A percentile compares a stretch with the other conserved stretches of the same genome.
phyloP scores from a whole-genome alignment of 192 early-diverging fungal genomes.

The Geranomyces michiganensis region DNA sequence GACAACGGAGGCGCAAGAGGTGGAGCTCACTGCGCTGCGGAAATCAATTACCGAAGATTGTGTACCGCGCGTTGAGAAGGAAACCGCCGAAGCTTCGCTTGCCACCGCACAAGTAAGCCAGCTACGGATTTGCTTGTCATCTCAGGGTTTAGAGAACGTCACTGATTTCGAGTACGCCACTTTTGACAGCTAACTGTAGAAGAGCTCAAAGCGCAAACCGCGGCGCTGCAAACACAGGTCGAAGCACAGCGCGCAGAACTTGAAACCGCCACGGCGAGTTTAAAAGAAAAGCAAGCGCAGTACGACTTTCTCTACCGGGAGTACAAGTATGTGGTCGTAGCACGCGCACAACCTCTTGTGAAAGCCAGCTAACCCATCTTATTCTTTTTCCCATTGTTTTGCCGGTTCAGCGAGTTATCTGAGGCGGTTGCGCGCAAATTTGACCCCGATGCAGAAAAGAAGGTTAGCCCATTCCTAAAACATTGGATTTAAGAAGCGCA shows the following conservation, averaged over 20 bases:
- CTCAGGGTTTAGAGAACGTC: too few species aligned
- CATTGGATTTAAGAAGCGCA: too few species aligned
- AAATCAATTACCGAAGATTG: constrained; percentile 42
- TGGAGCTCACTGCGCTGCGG: not conserved
- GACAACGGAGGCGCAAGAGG: constrained; percentile 12
- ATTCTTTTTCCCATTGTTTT: not conserved
- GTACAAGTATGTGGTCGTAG: constrained; percentile 42
- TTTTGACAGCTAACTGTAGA: constrained; percentile 24
- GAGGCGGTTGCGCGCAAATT: constrained; percentile 36
- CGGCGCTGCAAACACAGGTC: constrained; percentile 37
- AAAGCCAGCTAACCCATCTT: not conserved
- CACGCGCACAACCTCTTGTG: not conserved
- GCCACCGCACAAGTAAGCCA: not conserved
- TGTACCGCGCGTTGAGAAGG: constrained; percentile 37
- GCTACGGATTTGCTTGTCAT: too few species aligned
- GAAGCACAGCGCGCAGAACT: constrained; percentile 31
- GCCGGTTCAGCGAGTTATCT: constrained; percentile 29
- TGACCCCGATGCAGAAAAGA: not conserved
- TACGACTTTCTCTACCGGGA: constrained; percentile 55
- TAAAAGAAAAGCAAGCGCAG: constrained; percentile 54
- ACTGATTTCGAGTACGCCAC: too few species aligned
- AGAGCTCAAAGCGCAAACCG: constrained; percentile 30
- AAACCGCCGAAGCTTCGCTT: constrained; percentile 33
- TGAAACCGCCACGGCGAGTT: constrained; percentile 29
- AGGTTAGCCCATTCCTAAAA: too few species aligned